Base-by-base conservation (phyloP, 768 basidiomycete genomes). In the Psilocybe sp. region DNA sequence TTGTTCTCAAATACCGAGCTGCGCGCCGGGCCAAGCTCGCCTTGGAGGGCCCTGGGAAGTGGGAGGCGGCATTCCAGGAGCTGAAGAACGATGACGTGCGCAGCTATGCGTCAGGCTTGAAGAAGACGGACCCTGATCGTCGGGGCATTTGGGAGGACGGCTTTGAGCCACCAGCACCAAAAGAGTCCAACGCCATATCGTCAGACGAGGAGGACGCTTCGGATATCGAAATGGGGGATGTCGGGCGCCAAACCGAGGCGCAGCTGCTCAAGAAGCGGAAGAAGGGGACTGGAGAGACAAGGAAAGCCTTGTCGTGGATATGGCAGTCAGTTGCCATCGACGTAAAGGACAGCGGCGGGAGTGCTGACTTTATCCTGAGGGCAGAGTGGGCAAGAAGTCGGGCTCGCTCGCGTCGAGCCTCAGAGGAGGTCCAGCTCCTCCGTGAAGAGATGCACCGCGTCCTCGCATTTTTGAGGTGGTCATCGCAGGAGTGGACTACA, bases 381-480 rank as follows among this genome's bases (percentile, higher is more conserved):
- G 10, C 35, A 2, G 51, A 58, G 33, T 58, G 57, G 57, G 57
- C 48, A 2, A 50, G 51, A 39, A 55, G 54, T 38, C 32, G 57
- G 20, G 47, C 53, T 2, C 32, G 45, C 8, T 43, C 47, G 12
- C 9, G 1, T 5, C 31, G 51, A 37, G 46, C 34, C 5, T 46
- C n/a, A 14, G 55, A 63, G 44, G 58, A 63, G 32, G 60, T 63
- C 0, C 13, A 39, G 23, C 47, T 57, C 8, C 15, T 61, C 1
- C 44, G 40, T 20, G 62, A 63, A 33, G 62, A 63, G 42, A 63
- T 64, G 57, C 41, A 49, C 1, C 36, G 54, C 11, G 53, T 50
- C 2, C 35, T 57, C 18, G 51, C 35, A 18, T 62, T 55, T 35
- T 33, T 64, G 5, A 41, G 48, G 0, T 64, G 59, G 59, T 53